Evolutionary conservation across 192 early-diverging fungal genomes (phyloP).

Genomic region (Coemansia sp.): DNA sequence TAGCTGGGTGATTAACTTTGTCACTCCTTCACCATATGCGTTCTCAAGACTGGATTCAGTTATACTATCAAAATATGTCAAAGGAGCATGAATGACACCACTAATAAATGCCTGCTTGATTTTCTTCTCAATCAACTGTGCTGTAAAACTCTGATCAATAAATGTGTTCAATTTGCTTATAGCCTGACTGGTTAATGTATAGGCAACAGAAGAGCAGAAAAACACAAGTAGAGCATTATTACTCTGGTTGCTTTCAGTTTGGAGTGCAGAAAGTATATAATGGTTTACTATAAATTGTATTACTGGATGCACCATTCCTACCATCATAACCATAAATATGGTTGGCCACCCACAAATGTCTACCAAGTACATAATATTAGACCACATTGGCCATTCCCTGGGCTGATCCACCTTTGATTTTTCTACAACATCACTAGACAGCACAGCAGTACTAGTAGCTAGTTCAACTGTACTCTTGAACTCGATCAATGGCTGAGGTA

Average conservation of each 20-base stretch:
- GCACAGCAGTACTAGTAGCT: neutral
- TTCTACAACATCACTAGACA: neutral
- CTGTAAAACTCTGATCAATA: neutral
- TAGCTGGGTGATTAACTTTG: neutral
- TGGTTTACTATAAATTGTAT: neutral
- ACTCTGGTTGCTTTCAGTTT: neutral
- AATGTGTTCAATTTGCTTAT: too few relatives aligned
- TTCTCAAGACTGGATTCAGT: neutral
- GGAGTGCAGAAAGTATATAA: neutral
- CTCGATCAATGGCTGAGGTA: neutral
- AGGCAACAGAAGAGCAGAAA: neutral
- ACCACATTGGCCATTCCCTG: neutral
- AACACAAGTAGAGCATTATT: neutral
- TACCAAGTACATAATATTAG: neutral
- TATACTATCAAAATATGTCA: neutral
- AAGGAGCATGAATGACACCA: neutral
- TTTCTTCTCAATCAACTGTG: neutral
- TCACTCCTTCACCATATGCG: neutral
- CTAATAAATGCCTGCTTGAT: neutral
- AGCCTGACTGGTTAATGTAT: neutral
- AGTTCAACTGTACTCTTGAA: neutral
- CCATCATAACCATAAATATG: neutral
- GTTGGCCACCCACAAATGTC: neutral
- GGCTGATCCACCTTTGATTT: neutral
- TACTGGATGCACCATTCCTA: neutral